Conservation (phyloP, 306 rosid genomes). For the Lathyrus tuberosus region DNA sequence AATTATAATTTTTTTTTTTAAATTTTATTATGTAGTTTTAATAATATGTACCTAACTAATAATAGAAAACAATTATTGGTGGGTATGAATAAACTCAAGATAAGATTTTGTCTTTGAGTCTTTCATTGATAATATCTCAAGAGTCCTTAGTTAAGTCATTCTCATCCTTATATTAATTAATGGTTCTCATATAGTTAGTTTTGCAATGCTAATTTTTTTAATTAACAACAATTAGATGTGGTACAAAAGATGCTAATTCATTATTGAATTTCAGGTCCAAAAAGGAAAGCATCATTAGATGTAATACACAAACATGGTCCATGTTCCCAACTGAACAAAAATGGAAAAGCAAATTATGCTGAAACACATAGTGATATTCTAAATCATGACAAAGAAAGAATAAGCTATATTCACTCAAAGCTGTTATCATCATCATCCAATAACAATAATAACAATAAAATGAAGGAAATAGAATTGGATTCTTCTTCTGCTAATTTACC, state of each 20-base stretch:
- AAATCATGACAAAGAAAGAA: constrained; percentile 45
- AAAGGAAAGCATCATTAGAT: constrained; percentile 40
- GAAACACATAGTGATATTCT: constrained; percentile 46
- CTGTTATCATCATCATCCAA: background rate
- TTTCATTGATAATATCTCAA: background rate
- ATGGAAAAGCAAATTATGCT: background rate
- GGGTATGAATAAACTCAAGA: constrained; percentile 25
- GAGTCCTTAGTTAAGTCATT: background rate
- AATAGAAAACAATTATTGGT: constrained; percentile 18
- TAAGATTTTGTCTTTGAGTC: constrained; percentile 21
- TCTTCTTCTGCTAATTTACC: constrained; percentile 41
- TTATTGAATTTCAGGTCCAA: constrained; percentile 33
- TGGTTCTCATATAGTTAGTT: too few species aligned
- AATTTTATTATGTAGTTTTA: background rate
- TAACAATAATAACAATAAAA: background rate
- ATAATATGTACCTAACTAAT: constrained; percentile 18
- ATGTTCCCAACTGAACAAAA: constrained; percentile 43
- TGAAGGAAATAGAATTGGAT: background rate
- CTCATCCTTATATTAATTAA: background rate
- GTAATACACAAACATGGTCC: constrained; percentile 67
- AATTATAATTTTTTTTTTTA: too few species aligned
- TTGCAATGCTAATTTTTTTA: too few species aligned
- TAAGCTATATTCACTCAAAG: constrained; percentile 46
- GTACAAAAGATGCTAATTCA: background rate
- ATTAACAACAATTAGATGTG: too few species aligned